Evolutionary conservation across 2,329 filamentous ascomycete species (phyloP).

Genomic region (Clonostachys rhizophaga): DNA sequence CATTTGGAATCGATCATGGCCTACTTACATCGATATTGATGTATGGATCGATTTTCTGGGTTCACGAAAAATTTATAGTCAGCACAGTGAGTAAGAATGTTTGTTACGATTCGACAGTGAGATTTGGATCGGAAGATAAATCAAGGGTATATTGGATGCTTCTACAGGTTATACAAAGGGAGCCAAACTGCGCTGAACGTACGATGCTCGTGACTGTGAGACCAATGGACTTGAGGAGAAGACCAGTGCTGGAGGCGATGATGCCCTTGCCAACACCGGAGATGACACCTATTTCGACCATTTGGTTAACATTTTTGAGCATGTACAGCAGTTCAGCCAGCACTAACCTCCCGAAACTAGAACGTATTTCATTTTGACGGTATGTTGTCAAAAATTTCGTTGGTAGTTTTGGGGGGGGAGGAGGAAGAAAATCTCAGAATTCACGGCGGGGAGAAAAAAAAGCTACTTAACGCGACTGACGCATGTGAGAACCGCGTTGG

Average conservation of each 20-base stretch:
- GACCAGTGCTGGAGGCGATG: conserved; percentile 41
- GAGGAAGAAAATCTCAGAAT: too few species aligned
- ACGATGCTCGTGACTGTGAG: conserved; percentile 54
- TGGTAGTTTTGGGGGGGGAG: too few species aligned
- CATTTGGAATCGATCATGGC: conserved; percentile 6
- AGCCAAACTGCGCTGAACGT: conserved; percentile 26
- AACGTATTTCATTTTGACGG: conserved; percentile 70
- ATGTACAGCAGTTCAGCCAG: conserved; percentile 5
- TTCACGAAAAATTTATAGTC: conserved; percentile 11
- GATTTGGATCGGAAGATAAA: background rate
- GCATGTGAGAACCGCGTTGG: too few species aligned
- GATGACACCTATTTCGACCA: conserved; percentile 23
- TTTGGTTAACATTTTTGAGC: background rate
- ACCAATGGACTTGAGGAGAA: conserved; percentile 76
- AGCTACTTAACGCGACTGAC: too few species aligned
- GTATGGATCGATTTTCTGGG: conserved; percentile 44
- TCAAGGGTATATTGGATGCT: background rate
- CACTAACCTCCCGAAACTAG: conserved; percentile 68
- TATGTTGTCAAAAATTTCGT: background rate
- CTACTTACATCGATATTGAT: conserved; percentile 22
- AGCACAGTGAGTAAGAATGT: conserved; percentile 31
- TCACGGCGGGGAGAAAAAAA: too few species aligned
- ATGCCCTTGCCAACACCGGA: conserved; percentile 42
- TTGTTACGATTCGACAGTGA: too few species aligned
- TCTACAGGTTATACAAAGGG: background rate